Evolutionary conservation across 2,329 filamentous ascomycete species (phyloP), one percentile per base, ranked within the genome.

Genomic region (Byssothecium circinans): DNA sequence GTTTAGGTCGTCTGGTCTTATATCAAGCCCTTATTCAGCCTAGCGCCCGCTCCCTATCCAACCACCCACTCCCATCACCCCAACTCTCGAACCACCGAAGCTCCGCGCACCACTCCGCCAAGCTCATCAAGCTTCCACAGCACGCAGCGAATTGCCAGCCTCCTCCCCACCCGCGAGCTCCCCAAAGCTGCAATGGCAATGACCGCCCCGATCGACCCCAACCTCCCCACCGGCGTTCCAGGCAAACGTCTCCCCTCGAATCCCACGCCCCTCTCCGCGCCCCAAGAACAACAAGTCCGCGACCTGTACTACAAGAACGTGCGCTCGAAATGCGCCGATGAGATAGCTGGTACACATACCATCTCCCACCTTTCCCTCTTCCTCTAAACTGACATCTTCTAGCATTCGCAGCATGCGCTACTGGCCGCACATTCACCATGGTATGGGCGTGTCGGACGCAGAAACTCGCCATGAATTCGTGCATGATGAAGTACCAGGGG

Each of bases 381-480:
- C 25, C 19, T 8, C 8, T 29, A 15, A 22, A 37, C 30, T 34
- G 23, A 35, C 30, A 29, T 18, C 25, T 17, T 40, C 50, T 49
- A 96, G 92, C 88, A 52, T 99, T 99, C 70, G 94, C 94, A 48
- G 85, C 87, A 58, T 99, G 94, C 79, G 91, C 91, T 43, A 80
- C 86, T 41, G 86, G 87, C 67, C 88, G 89, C 56, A 97, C 91
- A 5, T 83, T 97, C 61, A 91, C 86, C 47, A 88, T 94, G 49
- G 87, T 91, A 11, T 96, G 94, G 78, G 82, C 85, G 43, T 99
- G 94, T 77, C 86, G 90, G 44, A 74, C 80, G 40, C 81, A 91
- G 65, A 87, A 91, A 63, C 84, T 86, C 53, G 79, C 81, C 29
- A 99, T 99, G 94, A 99, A 99, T 75, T 80, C 78, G 52, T 99